phyloP scores from a whole-genome alignment of 768 basidiomycete genomes.

The Xerocomellus amylosporus region DNA sequence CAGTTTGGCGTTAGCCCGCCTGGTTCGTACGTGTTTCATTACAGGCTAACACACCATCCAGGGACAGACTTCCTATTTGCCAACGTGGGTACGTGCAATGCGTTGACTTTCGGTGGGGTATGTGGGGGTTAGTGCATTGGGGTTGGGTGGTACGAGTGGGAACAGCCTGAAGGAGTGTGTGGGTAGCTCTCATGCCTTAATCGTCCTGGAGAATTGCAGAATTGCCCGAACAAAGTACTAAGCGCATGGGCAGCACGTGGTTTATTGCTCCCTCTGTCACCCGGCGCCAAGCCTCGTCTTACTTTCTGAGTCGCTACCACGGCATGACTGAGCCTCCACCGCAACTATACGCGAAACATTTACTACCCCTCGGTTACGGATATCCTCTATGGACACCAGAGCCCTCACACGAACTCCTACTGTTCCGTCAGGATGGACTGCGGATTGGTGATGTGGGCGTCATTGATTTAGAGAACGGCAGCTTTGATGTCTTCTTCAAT shows the following conservation, averaged over 20 bases:
- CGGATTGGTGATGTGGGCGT: slow-evolving; percentile 37
- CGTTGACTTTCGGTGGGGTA: no score
- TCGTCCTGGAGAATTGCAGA: no score
- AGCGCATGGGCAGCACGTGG: neutral
- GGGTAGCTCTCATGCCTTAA: no score
- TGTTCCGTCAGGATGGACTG: slow-evolving; percentile 20
- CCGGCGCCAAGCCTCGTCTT: neutral
- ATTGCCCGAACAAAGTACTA: no score
- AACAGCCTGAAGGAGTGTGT: no score
- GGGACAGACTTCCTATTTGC: no score
- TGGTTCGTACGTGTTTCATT: no score
- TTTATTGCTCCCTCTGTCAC: neutral
- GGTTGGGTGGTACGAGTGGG: no score
- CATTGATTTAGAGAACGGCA: slow-evolving; percentile 28
- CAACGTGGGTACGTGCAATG: no score
- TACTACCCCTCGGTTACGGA: slow-evolving; percentile 20
- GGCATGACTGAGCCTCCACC: slow-evolving; percentile 9
- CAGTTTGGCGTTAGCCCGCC: no score
- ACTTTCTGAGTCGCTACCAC: neutral
- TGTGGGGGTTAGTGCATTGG: no score
- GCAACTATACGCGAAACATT: slow-evolving; percentile 12
- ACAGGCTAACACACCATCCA: no score
- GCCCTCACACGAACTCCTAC: slow-evolving; percentile 13
- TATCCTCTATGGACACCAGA: slow-evolving; percentile 36
- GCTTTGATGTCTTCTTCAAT: slow-evolving; percentile 38